phyloP scores from a whole-genome alignment of 2,329 filamentous ascomycete genomes.

The Ploettnerulaceae sp. region DNA sequence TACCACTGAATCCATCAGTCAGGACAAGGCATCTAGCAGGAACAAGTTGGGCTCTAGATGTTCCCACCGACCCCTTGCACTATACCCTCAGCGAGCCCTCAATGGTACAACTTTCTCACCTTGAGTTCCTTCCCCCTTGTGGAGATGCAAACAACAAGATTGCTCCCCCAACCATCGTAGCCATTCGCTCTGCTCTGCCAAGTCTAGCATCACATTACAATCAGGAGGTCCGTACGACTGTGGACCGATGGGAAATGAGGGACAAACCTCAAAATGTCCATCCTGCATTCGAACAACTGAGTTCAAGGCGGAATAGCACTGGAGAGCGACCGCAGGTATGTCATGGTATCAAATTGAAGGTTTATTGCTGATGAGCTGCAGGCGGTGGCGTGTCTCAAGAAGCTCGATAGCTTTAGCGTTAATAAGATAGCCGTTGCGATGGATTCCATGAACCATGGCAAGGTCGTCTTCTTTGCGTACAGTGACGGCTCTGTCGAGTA shows the following conservation, averaged over 20 bases:
- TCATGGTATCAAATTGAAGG: background rate
- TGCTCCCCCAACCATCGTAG: constrained; percentile 58
- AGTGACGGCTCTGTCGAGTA: constrained; percentile 80
- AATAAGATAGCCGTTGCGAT: constrained; percentile 68
- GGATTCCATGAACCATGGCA: constrained; percentile 64
- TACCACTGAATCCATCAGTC: constrained; percentile 48
- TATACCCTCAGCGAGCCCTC: constrained; percentile 44
- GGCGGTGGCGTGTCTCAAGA: constrained; percentile 49
- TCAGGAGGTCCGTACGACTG: constrained; percentile 64
- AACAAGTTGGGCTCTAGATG: constrained; percentile 45
- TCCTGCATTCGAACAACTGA: constrained; percentile 71
- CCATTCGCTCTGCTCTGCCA: constrained; percentile 62
- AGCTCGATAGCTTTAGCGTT: constrained; percentile 61
- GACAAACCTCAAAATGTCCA: constrained; percentile 64
- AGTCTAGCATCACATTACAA: constrained; percentile 51
- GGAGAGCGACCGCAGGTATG: constrained; percentile 27
- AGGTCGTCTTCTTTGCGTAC: constrained; percentile 65
- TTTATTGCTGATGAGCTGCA: constrained; percentile 26
- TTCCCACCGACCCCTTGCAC: constrained; percentile 26
- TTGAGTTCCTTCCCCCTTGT: constrained; percentile 67
- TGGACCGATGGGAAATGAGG: constrained; percentile 77
- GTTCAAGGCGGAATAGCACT: constrained; percentile 55
- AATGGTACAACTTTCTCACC: constrained; percentile 63
- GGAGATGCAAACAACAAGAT: constrained; percentile 44
- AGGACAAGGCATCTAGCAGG: constrained; percentile 52